Evolutionary conservation across 495 filamentous ascomycete genomes (phyloP), one percentile per base, ranked within the genome.

Genomic region (Aspergillus bridgeri): DNA sequence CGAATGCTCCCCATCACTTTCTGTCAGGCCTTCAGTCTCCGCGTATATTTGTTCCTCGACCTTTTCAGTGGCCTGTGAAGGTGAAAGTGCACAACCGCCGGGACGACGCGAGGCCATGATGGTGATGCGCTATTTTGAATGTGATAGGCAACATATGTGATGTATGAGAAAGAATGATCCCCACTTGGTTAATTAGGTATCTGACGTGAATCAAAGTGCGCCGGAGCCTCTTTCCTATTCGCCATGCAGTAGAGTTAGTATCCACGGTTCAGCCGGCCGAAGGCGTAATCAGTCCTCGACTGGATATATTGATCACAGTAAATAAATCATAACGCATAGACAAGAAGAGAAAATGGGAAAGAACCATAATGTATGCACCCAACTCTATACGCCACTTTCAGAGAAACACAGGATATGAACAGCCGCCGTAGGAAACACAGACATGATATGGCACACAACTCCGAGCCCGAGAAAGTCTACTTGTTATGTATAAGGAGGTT

Each of bases 401-500:
- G 18, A 44, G 22, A 21, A 24, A 48, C 22, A 29, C 7, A 38
- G 38, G 44, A 54, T 49, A 27, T 19, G 47, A 19, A 19, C 22
- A 18, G 33, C 57, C 19, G 25, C 51, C 48, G 23, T 25, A 8
- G 42, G 15, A 42, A 38, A 51, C n/a, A n/a, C n/a, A 59, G 47
- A 49, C 17, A 20, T 2, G 7, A 47, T 15, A 48, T 17, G 18
- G 23, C 25, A 51, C 18, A 63, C 54, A 53, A 56, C 51, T 63
- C 64, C 44, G 60, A 52, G 22, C n/a, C 7, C 33, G 49, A n/a
- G 8, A 13, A 38, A 21, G n/a, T 62, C 69, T 79, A 96, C 82
- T 91, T 92, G 69, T 96, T 96, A 73, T 93, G 86, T 72, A 89
- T 81, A 19, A 94, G 61, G 59, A 96, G 86, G 56, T 82, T 96